Conservation (phyloP, 164 flowering plant species). For the Dillenia turbinata region DNA sequence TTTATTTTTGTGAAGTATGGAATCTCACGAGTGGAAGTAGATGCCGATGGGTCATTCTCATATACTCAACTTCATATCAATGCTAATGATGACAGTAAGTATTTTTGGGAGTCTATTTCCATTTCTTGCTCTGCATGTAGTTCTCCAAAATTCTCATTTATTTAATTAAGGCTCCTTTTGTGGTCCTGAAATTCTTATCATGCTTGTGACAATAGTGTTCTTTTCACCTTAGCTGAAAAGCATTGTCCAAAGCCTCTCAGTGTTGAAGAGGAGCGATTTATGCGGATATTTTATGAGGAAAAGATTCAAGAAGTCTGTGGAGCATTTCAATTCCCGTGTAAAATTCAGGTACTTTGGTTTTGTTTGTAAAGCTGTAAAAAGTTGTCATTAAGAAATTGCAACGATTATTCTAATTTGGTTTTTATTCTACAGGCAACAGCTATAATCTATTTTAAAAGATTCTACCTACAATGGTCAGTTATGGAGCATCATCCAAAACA, state of each 20-base stretch:
- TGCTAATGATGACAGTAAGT: slow-evolving; percentile 43
- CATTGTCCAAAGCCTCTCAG: slow-evolving; percentile 77
- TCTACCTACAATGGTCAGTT: slow-evolving; percentile 94
- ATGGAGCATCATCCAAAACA: slow-evolving; percentile 98
- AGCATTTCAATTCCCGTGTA: slow-evolving; percentile 88
- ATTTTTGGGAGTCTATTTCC: background rate
- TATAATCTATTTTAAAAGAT: slow-evolving; percentile 87
- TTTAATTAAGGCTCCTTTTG: background rate
- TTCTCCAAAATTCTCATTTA: slow-evolving; percentile 1
- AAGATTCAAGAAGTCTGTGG: slow-evolving; percentile 94
- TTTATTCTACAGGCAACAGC: slow-evolving; percentile 79
- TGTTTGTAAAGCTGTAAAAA: background rate
- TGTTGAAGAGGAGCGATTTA: slow-evolving; percentile 73
- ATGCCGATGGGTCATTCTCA: slow-evolving; percentile 69
- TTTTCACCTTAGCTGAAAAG: slow-evolving; percentile 44
- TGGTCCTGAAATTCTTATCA: background rate
- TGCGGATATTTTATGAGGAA: slow-evolving; percentile 79
- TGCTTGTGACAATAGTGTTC: background rate
- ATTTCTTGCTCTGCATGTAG: background rate
- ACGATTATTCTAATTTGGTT: background rate
- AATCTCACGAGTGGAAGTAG: slow-evolving; percentile 76
- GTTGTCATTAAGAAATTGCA: background rate
- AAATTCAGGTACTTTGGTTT: slow-evolving; percentile 70
- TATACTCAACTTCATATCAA: slow-evolving; percentile 54
- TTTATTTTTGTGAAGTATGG: slow-evolving; percentile 62